phyloP scores from a whole-genome alignment of 2,329 filamentous ascomycete genomes.

The Pochonia chlamydosporia region DNA sequence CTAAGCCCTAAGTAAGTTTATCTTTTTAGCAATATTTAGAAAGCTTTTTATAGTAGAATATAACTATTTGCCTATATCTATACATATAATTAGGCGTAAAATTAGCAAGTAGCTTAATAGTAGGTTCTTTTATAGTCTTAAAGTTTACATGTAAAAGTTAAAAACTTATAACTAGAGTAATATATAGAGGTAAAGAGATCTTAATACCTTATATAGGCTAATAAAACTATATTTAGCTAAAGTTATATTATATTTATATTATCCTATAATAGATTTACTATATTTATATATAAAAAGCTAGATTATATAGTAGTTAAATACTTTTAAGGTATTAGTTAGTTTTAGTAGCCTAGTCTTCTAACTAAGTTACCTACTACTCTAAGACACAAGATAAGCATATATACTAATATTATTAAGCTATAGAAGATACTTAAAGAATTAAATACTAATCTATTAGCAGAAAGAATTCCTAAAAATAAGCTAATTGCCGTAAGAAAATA shows the following conservation, averaged over 20 bases:
- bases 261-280: not conserved
- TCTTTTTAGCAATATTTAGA: no score
- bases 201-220: not conserved
- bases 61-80: not conserved
- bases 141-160: no score
- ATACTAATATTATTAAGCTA: not conserved
- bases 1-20: no score
- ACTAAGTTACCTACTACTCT: no score
- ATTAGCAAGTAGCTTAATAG: not conserved
- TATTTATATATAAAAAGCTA: not conserved
- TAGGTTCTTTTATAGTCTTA: not conserved
- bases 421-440: no score
- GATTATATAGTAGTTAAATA: not conserved
- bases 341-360: not conserved
- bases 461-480: no score
- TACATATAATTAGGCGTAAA: not conserved
- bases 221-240: not conserved
- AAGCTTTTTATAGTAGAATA: no score
- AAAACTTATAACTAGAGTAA: no score
- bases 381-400: no score
- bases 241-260: not conserved
- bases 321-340: not conserved
- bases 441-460: no score
- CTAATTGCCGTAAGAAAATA: no score
- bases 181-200: not conserved